phyloP scores from a whole-genome alignment of 164 flowering plant species.

The Umbellularia californica region DNA sequence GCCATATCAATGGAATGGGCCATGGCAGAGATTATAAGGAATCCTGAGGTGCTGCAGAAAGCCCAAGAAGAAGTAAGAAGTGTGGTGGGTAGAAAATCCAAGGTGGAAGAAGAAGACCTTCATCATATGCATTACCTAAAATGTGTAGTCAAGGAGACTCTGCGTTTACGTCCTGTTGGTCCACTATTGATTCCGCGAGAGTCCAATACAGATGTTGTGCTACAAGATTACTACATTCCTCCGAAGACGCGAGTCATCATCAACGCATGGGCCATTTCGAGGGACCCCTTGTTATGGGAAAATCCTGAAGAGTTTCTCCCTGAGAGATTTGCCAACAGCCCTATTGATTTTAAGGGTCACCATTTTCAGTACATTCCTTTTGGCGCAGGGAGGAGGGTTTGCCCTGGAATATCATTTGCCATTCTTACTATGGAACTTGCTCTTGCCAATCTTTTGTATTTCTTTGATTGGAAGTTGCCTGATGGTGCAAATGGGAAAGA shows the following conservation, averaged over 20 bases:
- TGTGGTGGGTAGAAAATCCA: background rate
- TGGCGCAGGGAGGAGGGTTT: slow-evolving; percentile 8
- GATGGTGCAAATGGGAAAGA: background rate
- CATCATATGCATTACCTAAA: background rate
- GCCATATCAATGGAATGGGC: slow-evolving; percentile 4
- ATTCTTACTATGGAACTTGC: background rate
- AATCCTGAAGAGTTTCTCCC: slow-evolving; percentile 4
- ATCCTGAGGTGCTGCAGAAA: slow-evolving; percentile 1
- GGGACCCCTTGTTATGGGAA: slow-evolving; percentile 3
- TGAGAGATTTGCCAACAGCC: slow-evolving; percentile 3
- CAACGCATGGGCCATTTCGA: background rate
- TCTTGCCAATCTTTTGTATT: slow-evolving; percentile 5
- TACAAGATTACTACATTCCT: background rate
- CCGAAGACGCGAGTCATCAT: background rate
- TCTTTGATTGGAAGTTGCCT: slow-evolving; percentile 8
- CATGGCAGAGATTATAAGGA: slow-evolving; percentile 1
- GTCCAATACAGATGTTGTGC: background rate
- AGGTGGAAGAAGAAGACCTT: background rate
- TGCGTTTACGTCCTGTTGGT: slow-evolving; percentile 2
- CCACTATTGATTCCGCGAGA: slow-evolving; percentile 1
- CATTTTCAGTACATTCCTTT: slow-evolving; percentile 6
- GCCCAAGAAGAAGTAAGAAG: slow-evolving; percentile 9
- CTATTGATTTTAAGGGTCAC: background rate
- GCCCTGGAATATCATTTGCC: slow-evolving; percentile 2
- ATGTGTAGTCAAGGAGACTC: background rate